Evolutionary conservation across 208 protist genomes (phyloP).

Genomic region (Naegleria lovaniensis): DNA sequence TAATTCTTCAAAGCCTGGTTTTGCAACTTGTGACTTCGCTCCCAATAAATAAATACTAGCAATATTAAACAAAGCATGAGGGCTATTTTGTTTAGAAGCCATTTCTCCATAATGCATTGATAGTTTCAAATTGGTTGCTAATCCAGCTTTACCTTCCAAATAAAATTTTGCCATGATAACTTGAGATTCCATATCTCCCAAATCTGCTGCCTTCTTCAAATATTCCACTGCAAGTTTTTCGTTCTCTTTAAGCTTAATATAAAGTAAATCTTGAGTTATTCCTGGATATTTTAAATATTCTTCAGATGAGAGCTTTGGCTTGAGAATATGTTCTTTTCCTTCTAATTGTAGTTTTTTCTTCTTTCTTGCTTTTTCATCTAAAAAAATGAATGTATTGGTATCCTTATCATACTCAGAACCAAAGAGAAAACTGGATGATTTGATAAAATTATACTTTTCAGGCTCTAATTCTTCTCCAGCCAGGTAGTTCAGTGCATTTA

Average conservation of each 20-base stretch:
- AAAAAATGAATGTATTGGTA: not conserved
- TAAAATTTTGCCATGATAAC: not conserved
- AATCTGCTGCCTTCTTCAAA: not conserved
- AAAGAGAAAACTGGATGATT: not conserved
- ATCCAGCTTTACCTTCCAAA: not conserved
- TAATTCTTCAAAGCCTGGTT: not conserved
- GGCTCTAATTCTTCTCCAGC: not conserved
- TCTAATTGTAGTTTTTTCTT: not conserved
- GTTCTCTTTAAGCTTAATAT: not conserved
- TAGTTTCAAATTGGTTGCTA: not conserved
- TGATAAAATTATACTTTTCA: conserved; percentile 5
- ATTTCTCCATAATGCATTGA: not conserved
- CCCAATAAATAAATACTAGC: not conserved
- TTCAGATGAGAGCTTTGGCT: not conserved
- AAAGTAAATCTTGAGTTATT: not conserved
- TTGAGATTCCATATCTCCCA: not conserved
- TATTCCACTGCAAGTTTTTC: not conserved
- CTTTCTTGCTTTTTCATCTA: not conserved
- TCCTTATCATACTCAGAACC: not conserved
- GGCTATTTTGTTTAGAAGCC: not conserved
- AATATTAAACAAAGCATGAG: not conserved
- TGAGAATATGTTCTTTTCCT: not conserved
- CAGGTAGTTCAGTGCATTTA: not conserved
- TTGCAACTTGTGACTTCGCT: not conserved
- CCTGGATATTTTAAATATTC: not conserved